A percentile compares a stretch with the other conserved stretches of the same genome.
Conservation (phyloP, 1,284 basidiomycete genomes). For the Austroboletus rostrupii region DNA sequence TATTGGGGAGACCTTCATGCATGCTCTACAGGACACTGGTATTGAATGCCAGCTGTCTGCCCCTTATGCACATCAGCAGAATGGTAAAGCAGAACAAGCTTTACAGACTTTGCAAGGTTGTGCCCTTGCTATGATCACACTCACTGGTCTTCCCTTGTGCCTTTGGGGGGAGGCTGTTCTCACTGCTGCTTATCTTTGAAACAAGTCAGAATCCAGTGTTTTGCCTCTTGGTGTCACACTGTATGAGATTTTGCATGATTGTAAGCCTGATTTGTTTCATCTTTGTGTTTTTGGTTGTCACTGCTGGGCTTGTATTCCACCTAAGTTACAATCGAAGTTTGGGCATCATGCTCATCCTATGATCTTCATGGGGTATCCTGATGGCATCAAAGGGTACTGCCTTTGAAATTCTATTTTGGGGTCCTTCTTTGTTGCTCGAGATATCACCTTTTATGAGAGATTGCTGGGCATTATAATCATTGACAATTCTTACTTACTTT, state of each 20-base stretch:
- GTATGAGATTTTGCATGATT: neutral
- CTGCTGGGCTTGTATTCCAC: neutral
- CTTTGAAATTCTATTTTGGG: neutral
- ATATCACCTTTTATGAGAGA: neutral
- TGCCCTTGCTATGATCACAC: neutral
- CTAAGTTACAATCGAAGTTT: neutral
- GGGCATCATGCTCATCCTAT: neutral
- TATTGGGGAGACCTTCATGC: neutral
- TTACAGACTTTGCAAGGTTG: neutral
- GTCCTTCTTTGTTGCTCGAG: neutral
- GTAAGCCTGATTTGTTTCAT: neutral
- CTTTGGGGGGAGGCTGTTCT: constrained; percentile 1
- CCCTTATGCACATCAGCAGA: neutral
- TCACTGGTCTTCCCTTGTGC: neutral
- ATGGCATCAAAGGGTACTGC: neutral
- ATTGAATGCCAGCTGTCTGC: neutral
- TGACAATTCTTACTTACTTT: neutral
- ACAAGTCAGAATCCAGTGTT: neutral
- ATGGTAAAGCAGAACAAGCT: neutral
- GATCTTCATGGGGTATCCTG: neutral
- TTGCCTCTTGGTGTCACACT: neutral
- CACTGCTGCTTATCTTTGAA: neutral
- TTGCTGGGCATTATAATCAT: neutral
- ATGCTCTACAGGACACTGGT: neutral
- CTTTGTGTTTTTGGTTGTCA: neutral